phyloP scores from a whole-genome alignment of 169 alveolate genomes.

The Plasmodium inui region DNA sequence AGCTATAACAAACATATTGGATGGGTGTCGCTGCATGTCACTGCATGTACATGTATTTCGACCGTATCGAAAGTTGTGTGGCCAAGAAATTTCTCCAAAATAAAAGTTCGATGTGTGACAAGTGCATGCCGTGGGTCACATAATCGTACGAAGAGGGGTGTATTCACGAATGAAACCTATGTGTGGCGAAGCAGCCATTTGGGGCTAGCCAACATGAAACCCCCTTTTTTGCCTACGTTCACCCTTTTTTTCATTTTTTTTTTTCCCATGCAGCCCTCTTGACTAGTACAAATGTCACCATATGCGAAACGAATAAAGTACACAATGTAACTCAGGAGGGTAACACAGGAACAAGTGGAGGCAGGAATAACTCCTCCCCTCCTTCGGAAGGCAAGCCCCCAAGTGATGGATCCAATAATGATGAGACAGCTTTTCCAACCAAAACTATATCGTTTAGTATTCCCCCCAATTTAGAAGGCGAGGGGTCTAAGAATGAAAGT shows the following conservation, averaged over 20 bases:
- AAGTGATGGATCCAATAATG: constrained; percentile 3
- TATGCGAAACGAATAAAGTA: neutral
- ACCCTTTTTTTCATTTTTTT: neutral
- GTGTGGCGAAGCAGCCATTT: neutral
- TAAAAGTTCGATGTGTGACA: neutral
- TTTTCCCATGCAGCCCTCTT: constrained; percentile 2
- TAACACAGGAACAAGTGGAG: neutral
- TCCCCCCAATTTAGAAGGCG: neutral
- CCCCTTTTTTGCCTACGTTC: neutral
- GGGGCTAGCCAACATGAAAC: neutral
- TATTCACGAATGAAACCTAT: neutral
- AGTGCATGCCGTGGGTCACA: neutral
- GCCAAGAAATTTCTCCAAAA: neutral
- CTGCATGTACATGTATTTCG: neutral
- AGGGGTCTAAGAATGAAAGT: neutral
- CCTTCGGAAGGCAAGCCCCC: neutral
- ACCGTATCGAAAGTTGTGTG: neutral
- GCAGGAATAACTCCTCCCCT: neutral
- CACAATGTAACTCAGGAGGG: neutral
- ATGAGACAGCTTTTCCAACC: neutral
- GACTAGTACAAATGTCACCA: constrained; percentile 5
- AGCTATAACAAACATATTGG: neutral
- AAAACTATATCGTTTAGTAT: constrained; percentile 23
- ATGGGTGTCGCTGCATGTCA: neutral
- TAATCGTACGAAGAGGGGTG: neutral